Conservation (phyloP, 345 rosid species). For the Clausena lansium region DNA sequence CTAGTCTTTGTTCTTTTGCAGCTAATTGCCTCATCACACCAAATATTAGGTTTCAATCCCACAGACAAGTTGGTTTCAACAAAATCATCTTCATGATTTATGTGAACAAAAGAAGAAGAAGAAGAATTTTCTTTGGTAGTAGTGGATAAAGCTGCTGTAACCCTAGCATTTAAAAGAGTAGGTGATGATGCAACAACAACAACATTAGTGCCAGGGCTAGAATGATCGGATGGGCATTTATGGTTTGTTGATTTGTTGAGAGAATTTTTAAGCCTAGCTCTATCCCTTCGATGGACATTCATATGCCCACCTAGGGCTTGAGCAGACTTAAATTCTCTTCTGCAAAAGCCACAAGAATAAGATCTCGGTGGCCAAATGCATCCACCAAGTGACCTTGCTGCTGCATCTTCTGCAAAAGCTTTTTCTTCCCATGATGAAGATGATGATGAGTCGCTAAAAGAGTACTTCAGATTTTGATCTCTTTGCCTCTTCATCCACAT, state of each 20-base stretch:
- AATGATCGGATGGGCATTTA: slow-evolving; percentile 17
- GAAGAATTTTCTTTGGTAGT: slow-evolving; percentile 13
- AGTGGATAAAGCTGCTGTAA: slow-evolving; percentile 27
- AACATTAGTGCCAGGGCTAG: slow-evolving; percentile 6
- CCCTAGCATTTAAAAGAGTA: slow-evolving; percentile 30
- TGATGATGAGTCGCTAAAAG: slow-evolving; percentile 4
- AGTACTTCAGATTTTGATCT: slow-evolving; percentile 11
- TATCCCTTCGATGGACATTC: slow-evolving; percentile 72
- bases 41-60: slow-evolving; percentile 26
- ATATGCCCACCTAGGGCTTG: slow-evolving; percentile 83
- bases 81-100: neutral
- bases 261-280: slow-evolving; percentile 62
- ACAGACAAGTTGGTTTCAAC: slow-evolving; percentile 33
- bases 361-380: slow-evolving; percentile 69
- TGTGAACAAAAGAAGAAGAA: slow-evolving; percentile 1
- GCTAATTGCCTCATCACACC: slow-evolving; percentile 15
- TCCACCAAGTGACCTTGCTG: slow-evolving; percentile 38
- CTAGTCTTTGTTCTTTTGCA: slow-evolving; percentile 33
- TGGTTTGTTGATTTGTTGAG: slow-evolving; percentile 7
- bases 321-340: slow-evolving; percentile 68
- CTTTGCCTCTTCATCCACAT: slow-evolving; percentile 37
- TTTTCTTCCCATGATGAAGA: slow-evolving; percentile 58
- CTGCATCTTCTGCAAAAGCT: slow-evolving; percentile 60
- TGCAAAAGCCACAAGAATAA: slow-evolving; percentile 62
- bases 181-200: neutral